phyloP scores from a whole-genome alignment of 2,329 filamentous ascomycete genomes.

The Keithomyces neogunnii region DNA sequence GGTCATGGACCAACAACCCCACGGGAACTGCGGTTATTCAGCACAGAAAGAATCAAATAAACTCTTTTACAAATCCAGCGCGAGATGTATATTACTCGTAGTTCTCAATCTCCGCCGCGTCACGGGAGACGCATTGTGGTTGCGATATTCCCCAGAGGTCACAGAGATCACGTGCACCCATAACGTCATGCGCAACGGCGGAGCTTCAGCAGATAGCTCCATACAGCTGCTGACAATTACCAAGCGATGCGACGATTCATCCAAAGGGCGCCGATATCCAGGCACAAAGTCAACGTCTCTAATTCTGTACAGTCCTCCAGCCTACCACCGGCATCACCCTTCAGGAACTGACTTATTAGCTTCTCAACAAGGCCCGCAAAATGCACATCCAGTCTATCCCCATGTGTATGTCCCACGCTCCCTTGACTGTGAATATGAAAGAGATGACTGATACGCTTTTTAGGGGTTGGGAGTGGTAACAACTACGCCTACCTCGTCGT shows the following conservation, averaged over 20 bases:
- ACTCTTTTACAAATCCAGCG: no score
- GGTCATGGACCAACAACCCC: no score
- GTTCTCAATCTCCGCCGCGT: no score
- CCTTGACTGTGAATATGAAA: neutral
- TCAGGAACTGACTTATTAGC: slow-evolving; percentile 4
- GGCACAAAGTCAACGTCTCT: neutral
- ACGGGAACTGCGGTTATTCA: no score
- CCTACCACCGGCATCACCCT: neutral
- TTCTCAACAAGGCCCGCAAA: slow-evolving; percentile 13
- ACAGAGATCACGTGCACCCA: neutral
- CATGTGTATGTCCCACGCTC: slow-evolving; percentile 58
- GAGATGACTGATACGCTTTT: neutral
- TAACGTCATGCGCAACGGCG: neutral
- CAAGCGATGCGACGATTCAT: neutral
- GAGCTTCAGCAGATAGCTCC: neutral
- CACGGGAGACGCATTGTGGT: no score
- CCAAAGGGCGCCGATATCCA: neutral
- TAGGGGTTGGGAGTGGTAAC: slow-evolving; percentile 69
- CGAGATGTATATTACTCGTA: no score
- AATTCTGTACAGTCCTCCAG: neutral
- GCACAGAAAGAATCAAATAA: no score
- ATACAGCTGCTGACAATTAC: neutral
- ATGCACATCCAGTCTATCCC: slow-evolving; percentile 88
- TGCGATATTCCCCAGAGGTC: neutral
- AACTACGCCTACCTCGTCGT: slow-evolving; percentile 82